Evolutionary conservation across 805 yeast genomes (phyloP).

Genomic region (Yarrowia divulgata): DNA sequence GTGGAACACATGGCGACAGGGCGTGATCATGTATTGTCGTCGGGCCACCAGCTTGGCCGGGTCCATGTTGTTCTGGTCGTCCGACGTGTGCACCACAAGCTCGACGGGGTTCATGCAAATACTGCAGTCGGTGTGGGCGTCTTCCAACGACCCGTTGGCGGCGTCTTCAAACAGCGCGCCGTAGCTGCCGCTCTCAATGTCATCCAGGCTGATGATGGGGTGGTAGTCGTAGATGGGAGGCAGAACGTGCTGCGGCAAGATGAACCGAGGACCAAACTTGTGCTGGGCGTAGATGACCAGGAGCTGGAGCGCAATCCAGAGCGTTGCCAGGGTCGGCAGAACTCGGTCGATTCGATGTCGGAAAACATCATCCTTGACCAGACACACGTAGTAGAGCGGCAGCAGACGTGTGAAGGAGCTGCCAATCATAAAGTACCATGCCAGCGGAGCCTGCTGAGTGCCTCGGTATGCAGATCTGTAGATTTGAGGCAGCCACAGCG

Average conservation of each 20-base stretch:
- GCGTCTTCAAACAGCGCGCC: constrained; percentile 27
- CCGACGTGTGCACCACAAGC: constrained; percentile 50
- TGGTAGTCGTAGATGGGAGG: constrained; percentile 90
- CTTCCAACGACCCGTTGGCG: constrained; percentile 20
- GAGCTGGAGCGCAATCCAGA: constrained; percentile 73
- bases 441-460: constrained; percentile 63
- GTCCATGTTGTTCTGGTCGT: constrained; percentile 43
- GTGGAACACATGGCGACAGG: constrained; percentile 91
- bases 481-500: constrained; percentile 90
- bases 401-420: constrained; percentile 65
- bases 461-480: constrained; percentile 78
- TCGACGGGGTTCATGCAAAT: constrained; percentile 87
- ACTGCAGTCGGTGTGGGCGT: constrained; percentile 72
- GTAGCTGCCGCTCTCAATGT: constrained; percentile 64
- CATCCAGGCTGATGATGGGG: constrained; percentile 64
- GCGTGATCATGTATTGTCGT: constrained; percentile 65
- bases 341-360: constrained; percentile 66
- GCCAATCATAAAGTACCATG: constrained; percentile 79
- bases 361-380: constrained; percentile 61
- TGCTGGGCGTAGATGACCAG: constrained; percentile 66
- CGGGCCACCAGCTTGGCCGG: constrained; percentile 50
- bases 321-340: constrained; percentile 46
- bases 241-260: constrained; percentile 73
- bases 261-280: constrained; percentile 78
- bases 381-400: constrained; percentile 71